These are phyloP conservation scores for Fagopyrum homotropicum DNA, from an alignment of 148 eudicot genomes.

Conservation along the genomic window DNA sequence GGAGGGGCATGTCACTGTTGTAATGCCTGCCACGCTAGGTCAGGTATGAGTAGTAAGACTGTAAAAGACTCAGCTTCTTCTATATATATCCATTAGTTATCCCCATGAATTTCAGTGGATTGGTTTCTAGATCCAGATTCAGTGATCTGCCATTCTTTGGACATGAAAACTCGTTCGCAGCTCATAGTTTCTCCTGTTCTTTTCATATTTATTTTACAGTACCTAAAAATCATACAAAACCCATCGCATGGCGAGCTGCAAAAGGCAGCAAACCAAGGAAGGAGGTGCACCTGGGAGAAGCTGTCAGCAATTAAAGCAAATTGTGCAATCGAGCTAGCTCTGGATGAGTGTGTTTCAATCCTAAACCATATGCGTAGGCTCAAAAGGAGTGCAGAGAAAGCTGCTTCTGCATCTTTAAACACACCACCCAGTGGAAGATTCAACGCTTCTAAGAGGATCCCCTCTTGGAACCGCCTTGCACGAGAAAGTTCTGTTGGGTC, in stretches of 20 bases:
- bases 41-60: constrained; percentile 46
- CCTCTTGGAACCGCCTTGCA: constrained; percentile 91
- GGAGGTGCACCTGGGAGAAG: constrained; percentile 98
- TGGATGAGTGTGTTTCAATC: constrained; percentile 74
- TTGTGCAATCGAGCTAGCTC: constrained; percentile 85
- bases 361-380: constrained; percentile 97
- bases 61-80: background rate
- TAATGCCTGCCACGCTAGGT: constrained; percentile 96
- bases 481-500: constrained; percentile 94
- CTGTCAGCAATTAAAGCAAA: constrained; percentile 95
- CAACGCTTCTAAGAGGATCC: constrained; percentile 76
- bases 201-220: constrained; percentile 27
- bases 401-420: constrained; percentile 36
- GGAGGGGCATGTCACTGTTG: constrained; percentile 98
- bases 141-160: constrained; percentile 4
- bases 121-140: background rate
- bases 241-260: constrained; percentile 82
- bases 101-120: background rate
- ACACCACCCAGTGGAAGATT: constrained; percentile 30
- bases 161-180: background rate
- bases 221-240: constrained; percentile 81
- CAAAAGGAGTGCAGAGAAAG: constrained; percentile 52
- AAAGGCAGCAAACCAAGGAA: constrained; percentile 91
- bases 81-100: background rate
- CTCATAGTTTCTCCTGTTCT: background rate